Percentiles rank a stretch among this genome's conserved stretches.
Conservation (phyloP, 1,284 basidiomycete species). For the Cutaneotrichosporon mucoides region DNA sequence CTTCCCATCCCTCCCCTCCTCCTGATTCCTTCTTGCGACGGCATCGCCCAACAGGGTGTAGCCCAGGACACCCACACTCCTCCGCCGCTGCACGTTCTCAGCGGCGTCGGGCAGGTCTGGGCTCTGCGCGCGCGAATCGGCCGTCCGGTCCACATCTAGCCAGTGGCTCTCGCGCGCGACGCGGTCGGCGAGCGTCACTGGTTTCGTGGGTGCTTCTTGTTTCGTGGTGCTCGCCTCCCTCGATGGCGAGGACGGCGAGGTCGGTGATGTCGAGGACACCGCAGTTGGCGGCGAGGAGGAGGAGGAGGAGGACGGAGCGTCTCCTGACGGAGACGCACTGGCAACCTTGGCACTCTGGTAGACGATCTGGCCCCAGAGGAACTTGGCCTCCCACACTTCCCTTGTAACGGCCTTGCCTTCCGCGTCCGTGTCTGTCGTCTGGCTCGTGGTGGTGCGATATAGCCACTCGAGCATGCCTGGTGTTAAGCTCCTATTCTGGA, state of each 20-base stretch:
- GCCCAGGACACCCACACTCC: not conserved
- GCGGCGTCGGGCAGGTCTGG: not conserved
- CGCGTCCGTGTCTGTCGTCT: not conserved
- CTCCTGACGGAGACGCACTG: not conserved
- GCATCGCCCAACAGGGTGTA: not conserved
- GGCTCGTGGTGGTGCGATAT: not conserved
- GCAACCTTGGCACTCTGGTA: not conserved
- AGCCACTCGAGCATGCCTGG: not conserved
- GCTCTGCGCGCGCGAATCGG: not conserved
- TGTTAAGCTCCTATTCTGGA: no score
- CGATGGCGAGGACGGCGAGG: not conserved
- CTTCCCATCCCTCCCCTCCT: not conserved
- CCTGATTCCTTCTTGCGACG: not conserved
- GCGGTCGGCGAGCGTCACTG: not conserved
- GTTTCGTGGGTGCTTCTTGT: no score
- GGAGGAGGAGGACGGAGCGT: no score
- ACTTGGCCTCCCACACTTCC: not conserved
- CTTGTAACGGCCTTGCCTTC: not conserved
- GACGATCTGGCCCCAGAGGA: not conserved
- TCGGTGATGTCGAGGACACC: no score
- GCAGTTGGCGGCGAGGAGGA: no score
- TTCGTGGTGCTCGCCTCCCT: no score
- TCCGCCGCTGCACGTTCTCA: not conserved
- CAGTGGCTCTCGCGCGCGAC: slow-evolving; percentile 1
- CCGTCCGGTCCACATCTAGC: not conserved